phyloP scores from a whole-genome alignment of 192 early-diverging fungal genomes.

The Coemansia umbellata region DNA sequence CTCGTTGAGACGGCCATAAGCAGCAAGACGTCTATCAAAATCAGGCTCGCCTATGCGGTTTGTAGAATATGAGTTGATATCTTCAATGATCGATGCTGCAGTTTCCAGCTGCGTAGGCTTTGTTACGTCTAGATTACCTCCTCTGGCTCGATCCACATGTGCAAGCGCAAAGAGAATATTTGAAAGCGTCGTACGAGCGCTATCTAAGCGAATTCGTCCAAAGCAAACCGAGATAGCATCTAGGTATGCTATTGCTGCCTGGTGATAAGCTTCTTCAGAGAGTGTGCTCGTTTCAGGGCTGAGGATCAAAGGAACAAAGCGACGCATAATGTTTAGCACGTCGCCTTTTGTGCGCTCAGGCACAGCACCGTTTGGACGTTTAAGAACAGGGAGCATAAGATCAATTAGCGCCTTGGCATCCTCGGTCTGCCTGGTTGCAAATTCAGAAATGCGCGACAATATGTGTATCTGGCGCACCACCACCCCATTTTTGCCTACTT shows the following conservation, averaged over 20 bases:
- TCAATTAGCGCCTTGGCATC: constrained; percentile 67
- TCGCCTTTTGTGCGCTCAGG: constrained; percentile 79
- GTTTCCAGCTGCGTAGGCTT: constrained; percentile 34
- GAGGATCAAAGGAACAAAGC: constrained; percentile 76
- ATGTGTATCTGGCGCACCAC: constrained; percentile 73
- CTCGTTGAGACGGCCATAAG: constrained; percentile 69
- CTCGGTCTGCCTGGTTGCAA: constrained; percentile 62
- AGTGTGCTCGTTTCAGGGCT: not conserved
- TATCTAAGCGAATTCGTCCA: constrained; percentile 57
- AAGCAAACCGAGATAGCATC: constrained; percentile 67
- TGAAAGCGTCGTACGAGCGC: constrained; percentile 61
- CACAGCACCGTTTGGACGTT: constrained; percentile 63
- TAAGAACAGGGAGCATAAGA: constrained; percentile 79
- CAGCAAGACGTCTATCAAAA: constrained; percentile 75
- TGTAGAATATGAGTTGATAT: constrained; percentile 76
- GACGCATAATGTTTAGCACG: constrained; percentile 73
- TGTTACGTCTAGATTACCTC: not conserved
- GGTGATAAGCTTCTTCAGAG: constrained; percentile 6
- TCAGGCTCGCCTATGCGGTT: constrained; percentile 82
- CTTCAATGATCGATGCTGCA: constrained; percentile 59
- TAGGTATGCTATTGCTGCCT: constrained; percentile 60
- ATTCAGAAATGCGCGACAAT: constrained; percentile 70
- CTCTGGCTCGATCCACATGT: constrained; percentile 44
- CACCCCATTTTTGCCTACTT: constrained; percentile 4
- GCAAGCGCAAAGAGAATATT: constrained; percentile 64